These are phyloP conservation scores for Tetragonia tetragonoides DNA, from an alignment of 148 eudicot genomes.

Conservation along the genomic window DNA sequence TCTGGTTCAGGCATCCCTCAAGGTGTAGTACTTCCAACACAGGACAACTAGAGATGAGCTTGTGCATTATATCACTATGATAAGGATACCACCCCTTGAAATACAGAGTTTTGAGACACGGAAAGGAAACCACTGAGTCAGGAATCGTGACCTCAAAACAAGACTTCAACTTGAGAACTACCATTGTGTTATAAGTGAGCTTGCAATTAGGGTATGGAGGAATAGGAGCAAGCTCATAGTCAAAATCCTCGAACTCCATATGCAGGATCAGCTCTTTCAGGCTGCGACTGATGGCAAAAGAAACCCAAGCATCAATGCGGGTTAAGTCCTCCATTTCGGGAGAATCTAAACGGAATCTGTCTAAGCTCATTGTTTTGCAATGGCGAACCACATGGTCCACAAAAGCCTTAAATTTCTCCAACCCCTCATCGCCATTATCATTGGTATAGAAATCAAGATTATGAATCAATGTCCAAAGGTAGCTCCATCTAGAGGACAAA, in stretches of 20 bases:
- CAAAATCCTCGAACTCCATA: not conserved
- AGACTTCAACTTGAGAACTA: not conserved
- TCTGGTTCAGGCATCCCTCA: not conserved
- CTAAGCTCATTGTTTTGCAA: not conserved
- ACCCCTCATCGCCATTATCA: not conserved
- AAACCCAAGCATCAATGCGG: constrained; percentile 2
- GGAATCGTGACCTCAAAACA: constrained; percentile 10
- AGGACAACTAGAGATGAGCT: constrained; percentile 5
- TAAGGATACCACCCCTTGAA: not conserved
- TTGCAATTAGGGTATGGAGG: not conserved
- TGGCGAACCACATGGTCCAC: constrained; percentile 16
- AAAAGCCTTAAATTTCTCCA: not conserved
- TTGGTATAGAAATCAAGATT: too few relatives aligned
- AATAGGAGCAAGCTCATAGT: not conserved
- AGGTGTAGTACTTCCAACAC: constrained; percentile 5
- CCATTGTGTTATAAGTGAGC: constrained; percentile 6
- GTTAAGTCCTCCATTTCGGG: not conserved
- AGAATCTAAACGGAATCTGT: not conserved
- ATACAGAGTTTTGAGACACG: constrained; percentile 4
- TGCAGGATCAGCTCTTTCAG: not conserved
- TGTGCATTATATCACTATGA: not conserved
- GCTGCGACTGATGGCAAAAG: not conserved
- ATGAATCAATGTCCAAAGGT: not conserved
- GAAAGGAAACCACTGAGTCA: constrained; percentile 5
- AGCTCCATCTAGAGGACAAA: constrained; percentile 16